Percentiles rank a stretch among this genome's conserved stretches.
Evolutionary conservation across 345 rosid species (phyloP).

Genomic region (Populus euphratica): DNA sequence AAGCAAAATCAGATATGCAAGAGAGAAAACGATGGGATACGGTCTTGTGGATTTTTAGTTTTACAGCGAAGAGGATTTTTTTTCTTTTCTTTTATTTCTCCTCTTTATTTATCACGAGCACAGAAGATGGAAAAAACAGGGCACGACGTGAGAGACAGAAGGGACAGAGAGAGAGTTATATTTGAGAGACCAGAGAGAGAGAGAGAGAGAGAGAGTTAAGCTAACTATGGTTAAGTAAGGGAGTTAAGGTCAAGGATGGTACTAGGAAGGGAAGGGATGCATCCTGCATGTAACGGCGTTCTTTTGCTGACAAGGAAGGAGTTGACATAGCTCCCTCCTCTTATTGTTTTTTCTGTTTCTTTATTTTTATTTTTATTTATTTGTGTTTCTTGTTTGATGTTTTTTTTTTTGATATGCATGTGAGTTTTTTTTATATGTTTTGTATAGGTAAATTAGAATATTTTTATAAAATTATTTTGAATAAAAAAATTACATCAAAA

Average conservation of each 20-base stretch:
- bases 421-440: too few species aligned
- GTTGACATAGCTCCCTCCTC: not conserved
- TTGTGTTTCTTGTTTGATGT: too few species aligned
- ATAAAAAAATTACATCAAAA: too few species aligned
- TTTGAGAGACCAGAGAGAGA: not conserved
- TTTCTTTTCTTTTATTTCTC: not conserved
- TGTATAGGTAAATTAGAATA: too few species aligned
- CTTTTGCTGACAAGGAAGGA: not conserved
- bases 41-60: not conserved
- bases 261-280: not conserved
- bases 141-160: not conserved
- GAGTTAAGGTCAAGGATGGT: not conserved
- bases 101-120: not conserved
- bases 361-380: not conserved
- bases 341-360: not conserved
- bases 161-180: not conserved
- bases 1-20: not conserved
- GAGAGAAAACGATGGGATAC: conserved; percentile 1
- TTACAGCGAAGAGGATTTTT: not conserved
- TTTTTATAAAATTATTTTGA: too few species aligned
- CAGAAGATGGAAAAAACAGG: not conserved
- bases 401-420: not conserved
- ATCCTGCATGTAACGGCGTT: conserved; percentile 22
- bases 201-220: not conserved
- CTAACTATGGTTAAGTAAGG: conserved; percentile 9